Evolutionary conservation across 148 eudicot genomes (phyloP), one percentile per base, ranked within the genome.

Genomic region (Nepenthes gracilis): DNA sequence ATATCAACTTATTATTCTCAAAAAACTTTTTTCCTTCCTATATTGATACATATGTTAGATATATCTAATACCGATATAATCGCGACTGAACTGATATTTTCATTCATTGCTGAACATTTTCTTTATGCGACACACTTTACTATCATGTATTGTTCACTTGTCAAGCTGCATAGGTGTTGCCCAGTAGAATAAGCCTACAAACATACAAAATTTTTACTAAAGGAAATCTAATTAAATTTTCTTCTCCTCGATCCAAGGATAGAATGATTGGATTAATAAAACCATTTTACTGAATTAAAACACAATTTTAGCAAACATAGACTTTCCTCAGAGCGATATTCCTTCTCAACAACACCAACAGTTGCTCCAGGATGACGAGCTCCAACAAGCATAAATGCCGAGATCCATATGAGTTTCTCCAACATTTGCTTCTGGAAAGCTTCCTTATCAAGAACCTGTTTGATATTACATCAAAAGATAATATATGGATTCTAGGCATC

Each of bases 361-460:
- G 87, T 86, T 55, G 98, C 96, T 47, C 98, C 98, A 37, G 96
- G 96, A 86, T 93, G 98, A 55, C 87, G 98, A 49, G 96, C 96
- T 67, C 98, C 98, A 65, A 93, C 98, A 55, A 93, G 88, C 98
- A 93, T 93, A 74, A 88, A 93, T 40, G 95, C 98, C 50, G 87
- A 79, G 63, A 93, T 93, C 98, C 98, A 93, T 74, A 93, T 88
- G 55, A 93, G 91, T 70, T 93, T 93, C 77, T 93, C 96, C 47
- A 93, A 64, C 98, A 93, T 86, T 67, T 93, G 96, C 73, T 93
- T 93, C 75, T 80, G 84, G 67, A 93, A 93, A 14, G 93, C 73
- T 43, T 74, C 91, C 72, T 88, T 93, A 40, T 88, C 98, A 72
- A 93, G 95, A 38, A 93, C 94, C 98, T 92, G 66, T 48, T 36